These are phyloP conservation scores for Patellaria atrata DNA, from an alignment of 495 filamentous ascomycete species.

Conservation along the genomic window DNA sequence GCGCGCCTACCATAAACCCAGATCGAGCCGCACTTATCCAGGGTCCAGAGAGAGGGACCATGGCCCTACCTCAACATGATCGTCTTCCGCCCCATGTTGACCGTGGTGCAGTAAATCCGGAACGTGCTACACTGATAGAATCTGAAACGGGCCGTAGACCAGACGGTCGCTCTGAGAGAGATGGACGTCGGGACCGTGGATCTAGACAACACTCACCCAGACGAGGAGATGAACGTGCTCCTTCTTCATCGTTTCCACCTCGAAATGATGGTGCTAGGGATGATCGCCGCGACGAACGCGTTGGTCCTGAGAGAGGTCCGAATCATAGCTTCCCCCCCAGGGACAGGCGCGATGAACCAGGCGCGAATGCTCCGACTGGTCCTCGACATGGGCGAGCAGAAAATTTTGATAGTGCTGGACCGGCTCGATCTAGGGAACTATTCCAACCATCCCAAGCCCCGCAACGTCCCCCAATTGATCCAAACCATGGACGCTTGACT, in stretches of 20 bases:
- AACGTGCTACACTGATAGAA: constrained; percentile 39
- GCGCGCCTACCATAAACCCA: constrained; percentile 5
- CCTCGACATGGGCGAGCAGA: constrained; percentile 16
- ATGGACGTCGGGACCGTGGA: constrained; percentile 32
- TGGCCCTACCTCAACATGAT: constrained; percentile 1
- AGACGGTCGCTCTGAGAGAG: constrained; percentile 24
- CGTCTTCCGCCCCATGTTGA: constrained; percentile 16
- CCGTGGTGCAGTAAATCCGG: constrained; percentile 35
- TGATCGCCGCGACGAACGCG: constrained; percentile 27
- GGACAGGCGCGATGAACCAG: constrained; percentile 20
- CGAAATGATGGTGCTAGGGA: constrained; percentile 31
- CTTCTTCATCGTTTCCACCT: constrained; percentile 22
- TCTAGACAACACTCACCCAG: constrained; percentile 37
- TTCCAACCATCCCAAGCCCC: constrained; percentile 13
- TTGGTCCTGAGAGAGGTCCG: constrained; percentile 7
- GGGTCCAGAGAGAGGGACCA: background rate
- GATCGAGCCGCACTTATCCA: constrained; percentile 7
- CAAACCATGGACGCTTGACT: constrained; percentile 16
- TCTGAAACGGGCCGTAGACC: constrained; percentile 14
- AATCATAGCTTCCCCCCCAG: constrained; percentile 7
- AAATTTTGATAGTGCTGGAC: background rate
- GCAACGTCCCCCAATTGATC: constrained; percentile 12
- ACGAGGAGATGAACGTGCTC: constrained; percentile 30
- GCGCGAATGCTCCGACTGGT: constrained; percentile 19
- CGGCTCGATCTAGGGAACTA: constrained; percentile 13